Conservation (phyloP, 2,329 filamentous ascomycete genomes). For the Paraphaeosphaeria sporulosa region DNA sequence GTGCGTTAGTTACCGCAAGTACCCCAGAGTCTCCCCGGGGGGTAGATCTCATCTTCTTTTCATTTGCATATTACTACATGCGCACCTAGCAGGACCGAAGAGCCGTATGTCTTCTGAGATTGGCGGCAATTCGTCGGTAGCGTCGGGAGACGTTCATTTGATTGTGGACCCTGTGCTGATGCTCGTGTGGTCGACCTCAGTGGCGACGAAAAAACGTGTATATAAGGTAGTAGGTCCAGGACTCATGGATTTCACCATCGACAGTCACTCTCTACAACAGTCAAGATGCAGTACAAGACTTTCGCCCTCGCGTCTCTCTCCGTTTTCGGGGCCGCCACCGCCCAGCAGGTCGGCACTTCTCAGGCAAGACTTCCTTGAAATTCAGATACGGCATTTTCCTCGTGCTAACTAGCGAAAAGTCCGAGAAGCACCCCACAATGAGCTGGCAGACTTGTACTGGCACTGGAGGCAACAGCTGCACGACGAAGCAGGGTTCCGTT, state of each 20-base stretch:
- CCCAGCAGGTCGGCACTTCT: conserved; percentile 53
- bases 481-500: conserved; percentile 45
- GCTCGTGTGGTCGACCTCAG: conserved; percentile 21
- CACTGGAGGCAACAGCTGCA: conserved; percentile 50
- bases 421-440: conserved; percentile 53
- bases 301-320: conserved; percentile 51
- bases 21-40: conserved; percentile 45
- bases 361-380: conserved; percentile 11
- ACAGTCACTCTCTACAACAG: conserved; percentile 36
- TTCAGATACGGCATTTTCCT: background rate
- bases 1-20: conserved; percentile 31
- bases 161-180: conserved; percentile 25
- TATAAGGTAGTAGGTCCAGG: conserved; percentile 36
- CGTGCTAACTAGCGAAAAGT: conserved; percentile 19
- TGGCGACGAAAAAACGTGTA: conserved; percentile 18
- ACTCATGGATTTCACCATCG: conserved; percentile 30
- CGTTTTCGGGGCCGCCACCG: conserved; percentile 48
- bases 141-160: conserved; percentile 23
- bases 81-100: conserved; percentile 35
- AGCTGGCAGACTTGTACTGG: conserved; percentile 51
- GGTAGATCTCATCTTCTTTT: conserved; percentile 44
- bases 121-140: conserved; percentile 28
- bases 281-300: conserved; percentile 48
- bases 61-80: conserved; percentile 36
- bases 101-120: conserved; percentile 38